Evolutionary conservation across 148 eudicot genomes (phyloP).

Genomic region (Diospyros kaki): DNA sequence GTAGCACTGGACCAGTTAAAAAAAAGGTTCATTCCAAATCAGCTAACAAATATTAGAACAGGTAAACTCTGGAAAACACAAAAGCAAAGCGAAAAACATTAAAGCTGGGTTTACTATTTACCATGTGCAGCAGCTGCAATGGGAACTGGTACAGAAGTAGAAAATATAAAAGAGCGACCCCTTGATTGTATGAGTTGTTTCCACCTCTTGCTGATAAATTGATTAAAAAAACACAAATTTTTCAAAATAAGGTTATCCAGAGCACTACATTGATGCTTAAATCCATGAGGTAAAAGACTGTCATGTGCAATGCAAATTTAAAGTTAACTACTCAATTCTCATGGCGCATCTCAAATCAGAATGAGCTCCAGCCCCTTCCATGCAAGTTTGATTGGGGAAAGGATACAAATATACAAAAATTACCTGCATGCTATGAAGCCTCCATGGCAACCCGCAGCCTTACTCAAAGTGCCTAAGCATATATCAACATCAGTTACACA

Average conservation of each 20-base stretch:
- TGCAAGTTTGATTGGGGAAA: background rate
- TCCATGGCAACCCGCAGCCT: slow-evolving; percentile 96
- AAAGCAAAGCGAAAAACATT: too few relatives aligned
- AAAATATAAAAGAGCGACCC: slow-evolving; percentile 96
- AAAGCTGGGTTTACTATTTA: slow-evolving; percentile 21
- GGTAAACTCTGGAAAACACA: background rate
- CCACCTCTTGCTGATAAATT: slow-evolving; percentile 72
- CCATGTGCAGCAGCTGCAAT: slow-evolving; percentile 91
- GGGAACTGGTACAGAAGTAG: slow-evolving; percentile 91
- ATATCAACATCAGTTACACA: slow-evolving; percentile 86
- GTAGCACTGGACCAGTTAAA: background rate
- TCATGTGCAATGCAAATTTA: background rate
- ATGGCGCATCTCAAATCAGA: slow-evolving; percentile 3
- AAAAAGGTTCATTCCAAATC: too few relatives aligned
- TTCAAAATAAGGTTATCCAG: too few relatives aligned
- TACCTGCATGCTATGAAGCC: slow-evolving; percentile 99
- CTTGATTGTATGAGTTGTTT: slow-evolving; percentile 90
- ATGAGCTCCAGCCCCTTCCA: background rate
- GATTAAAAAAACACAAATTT: too few relatives aligned
- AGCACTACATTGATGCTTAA: too few relatives aligned
- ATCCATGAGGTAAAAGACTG: background rate
- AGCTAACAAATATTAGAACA: background rate
- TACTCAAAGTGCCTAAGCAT: slow-evolving; percentile 92
- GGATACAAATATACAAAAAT: background rate
- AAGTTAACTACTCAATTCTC: background rate